phyloP scores from a whole-genome alignment of 441 rosid species.

The Codiaeum variegatum region DNA sequence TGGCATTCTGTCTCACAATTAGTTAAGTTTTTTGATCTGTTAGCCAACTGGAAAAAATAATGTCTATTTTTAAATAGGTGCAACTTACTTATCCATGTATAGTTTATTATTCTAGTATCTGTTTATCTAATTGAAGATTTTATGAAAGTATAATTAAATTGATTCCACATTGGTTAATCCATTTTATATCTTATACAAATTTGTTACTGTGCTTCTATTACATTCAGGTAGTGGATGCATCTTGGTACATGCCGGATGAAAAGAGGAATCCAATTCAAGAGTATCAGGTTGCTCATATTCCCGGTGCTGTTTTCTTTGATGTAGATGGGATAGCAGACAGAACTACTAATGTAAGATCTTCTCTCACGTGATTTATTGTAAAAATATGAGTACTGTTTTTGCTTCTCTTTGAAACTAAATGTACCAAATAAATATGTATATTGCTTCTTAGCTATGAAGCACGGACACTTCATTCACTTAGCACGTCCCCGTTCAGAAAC shows the following conservation, averaged over 20 bases:
- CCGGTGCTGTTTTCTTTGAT: slow-evolving; percentile 89
- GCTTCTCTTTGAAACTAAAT: not conserved
- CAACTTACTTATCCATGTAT: not conserved
- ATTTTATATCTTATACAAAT: not conserved
- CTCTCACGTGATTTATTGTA: slow-evolving; percentile 10
- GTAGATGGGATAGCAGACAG: slow-evolving; percentile 79
- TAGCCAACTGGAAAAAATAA: not conserved
- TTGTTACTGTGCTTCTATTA: slow-evolving; percentile 10
- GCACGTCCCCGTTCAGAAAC: too few relatives aligned
- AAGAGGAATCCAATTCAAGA: slow-evolving; percentile 91
- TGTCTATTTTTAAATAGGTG: not conserved
- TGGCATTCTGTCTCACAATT: not conserved
- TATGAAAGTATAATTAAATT: not conserved
- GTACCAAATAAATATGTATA: not conserved
- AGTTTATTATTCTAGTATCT: not conserved
- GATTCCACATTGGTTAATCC: not conserved
- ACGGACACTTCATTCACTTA: too few relatives aligned
- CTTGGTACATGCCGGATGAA: slow-evolving; percentile 98
- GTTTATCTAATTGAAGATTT: not conserved
- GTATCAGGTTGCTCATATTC: slow-evolving; percentile 95
- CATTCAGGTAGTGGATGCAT: slow-evolving; percentile 82
- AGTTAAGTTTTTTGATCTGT: not conserved
- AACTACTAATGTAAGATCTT: slow-evolving; percentile 51
- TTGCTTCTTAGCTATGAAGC: not conserved
- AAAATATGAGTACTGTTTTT: slow-evolving; percentile 1